Percentiles rank a stretch among this genome's conserved stretches.
Conservation (phyloP, 345 rosid genomes). For the Eucalyptus cladocalyx region DNA sequence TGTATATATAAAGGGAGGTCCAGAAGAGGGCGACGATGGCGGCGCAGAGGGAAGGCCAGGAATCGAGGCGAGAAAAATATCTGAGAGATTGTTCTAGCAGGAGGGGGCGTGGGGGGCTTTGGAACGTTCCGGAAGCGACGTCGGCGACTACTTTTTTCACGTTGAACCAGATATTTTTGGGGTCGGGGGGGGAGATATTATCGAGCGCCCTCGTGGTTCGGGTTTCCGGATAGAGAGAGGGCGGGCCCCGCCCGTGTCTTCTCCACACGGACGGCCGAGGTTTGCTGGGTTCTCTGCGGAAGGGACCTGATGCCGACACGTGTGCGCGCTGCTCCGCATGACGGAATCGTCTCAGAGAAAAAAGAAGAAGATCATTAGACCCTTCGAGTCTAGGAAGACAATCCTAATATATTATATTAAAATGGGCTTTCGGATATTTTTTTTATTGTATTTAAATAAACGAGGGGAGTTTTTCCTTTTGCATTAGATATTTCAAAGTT, state of each 20-base stretch:
- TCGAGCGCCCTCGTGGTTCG: not conserved
- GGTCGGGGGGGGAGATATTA: not conserved
- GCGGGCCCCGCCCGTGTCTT: not conserved
- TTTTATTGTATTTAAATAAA: not conserved
- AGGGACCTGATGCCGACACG: not conserved
- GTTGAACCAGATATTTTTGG: not conserved
- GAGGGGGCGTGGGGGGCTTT: not conserved
- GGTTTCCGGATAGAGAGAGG: not conserved
- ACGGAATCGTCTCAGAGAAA: not conserved
- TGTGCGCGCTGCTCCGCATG: not conserved
- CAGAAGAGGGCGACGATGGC: not conserved
- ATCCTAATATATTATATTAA: not conserved
- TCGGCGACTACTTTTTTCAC: not conserved
- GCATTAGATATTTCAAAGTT: not conserved
- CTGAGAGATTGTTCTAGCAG: not conserved
- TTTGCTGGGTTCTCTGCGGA: not conserved
- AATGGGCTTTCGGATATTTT: not conserved
- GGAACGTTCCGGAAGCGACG: not conserved
- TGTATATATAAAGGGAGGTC: not conserved
- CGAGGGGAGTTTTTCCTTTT: not conserved
- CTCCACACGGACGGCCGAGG: not conserved
- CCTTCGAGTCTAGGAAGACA: not conserved
- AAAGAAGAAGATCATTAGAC: fast-evolving
- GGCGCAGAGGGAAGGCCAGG: not conserved
- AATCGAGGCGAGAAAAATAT: not conserved